phyloP scores from a whole-genome alignment of 2,329 filamentous ascomycete genomes.

The Xylaria sp. region DNA sequence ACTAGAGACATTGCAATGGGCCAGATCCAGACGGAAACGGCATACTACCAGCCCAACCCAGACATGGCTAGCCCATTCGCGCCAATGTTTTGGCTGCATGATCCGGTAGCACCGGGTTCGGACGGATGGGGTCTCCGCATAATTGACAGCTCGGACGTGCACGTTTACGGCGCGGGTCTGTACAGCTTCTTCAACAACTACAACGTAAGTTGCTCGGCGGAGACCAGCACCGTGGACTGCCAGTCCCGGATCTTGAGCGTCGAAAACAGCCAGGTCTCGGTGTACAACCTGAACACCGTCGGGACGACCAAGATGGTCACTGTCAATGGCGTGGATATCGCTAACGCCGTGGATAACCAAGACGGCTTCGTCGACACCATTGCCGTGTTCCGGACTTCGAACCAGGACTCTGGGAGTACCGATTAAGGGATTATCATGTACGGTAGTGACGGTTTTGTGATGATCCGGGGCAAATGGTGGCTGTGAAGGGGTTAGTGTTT shows the following conservation, averaged over 20 bases:
- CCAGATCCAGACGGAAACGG: slow-evolving; percentile 69
- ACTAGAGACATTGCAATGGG: slow-evolving; percentile 66
- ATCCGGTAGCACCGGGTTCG: slow-evolving; percentile 45
- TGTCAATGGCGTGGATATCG: not conserved
- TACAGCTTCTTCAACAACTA: slow-evolving; percentile 73
- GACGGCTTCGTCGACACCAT: slow-evolving; percentile 6
- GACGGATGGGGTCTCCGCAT: slow-evolving; percentile 70
- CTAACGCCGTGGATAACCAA: not conserved
- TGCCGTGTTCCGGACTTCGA: not conserved
- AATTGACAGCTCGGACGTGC: slow-evolving; percentile 56
- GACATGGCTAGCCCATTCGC: slow-evolving; percentile 60
- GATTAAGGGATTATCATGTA: not conserved
- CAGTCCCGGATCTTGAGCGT: slow-evolving; percentile 46
- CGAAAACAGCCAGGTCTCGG: slow-evolving; percentile 27
- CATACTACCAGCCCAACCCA: slow-evolving; percentile 72
- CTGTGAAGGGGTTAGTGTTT: too few species aligned
- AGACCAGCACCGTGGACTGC: slow-evolving; percentile 46
- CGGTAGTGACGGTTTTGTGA: not conserved
- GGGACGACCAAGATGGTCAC: slow-evolving; percentile 31
- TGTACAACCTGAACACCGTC: slow-evolving; percentile 32
- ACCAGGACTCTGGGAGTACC: too few species aligned
- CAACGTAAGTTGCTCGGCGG: slow-evolving; percentile 49
- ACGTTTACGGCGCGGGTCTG: slow-evolving; percentile 65
- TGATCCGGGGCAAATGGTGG: not conserved
- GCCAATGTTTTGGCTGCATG: slow-evolving; percentile 42